phyloP scores from a whole-genome alignment of 2,329 filamentous ascomycete genomes.

The Fusarium agapanthi region DNA sequence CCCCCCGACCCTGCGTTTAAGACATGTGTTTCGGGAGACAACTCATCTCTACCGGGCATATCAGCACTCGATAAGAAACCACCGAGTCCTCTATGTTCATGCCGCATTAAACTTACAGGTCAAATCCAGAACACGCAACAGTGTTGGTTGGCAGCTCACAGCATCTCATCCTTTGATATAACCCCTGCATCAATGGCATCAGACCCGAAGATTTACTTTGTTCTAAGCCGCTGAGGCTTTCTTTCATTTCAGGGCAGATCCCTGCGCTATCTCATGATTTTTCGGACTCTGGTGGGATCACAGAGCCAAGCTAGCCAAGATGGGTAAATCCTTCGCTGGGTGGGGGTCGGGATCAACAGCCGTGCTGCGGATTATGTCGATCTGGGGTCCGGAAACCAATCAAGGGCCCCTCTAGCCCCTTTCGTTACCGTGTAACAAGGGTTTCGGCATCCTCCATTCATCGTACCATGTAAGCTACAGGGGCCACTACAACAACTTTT shows the following conservation, averaged over 20 bases:
- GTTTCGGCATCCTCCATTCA: background rate
- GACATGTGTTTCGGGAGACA: background rate
- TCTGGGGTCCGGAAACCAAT: background rate
- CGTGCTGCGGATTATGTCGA: no score
- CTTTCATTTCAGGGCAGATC: background rate
- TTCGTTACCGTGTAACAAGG: background rate
- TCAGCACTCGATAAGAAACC: background rate
- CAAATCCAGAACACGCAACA: background rate
- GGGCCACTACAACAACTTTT: background rate
- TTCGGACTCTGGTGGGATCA: background rate
- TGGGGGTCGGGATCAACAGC: conserved; percentile 1
- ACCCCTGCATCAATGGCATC: background rate
- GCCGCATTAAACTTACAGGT: background rate
- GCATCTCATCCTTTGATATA: background rate
- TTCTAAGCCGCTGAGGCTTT: background rate
- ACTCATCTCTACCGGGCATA: background rate
- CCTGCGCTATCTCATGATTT: background rate
- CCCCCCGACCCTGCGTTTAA: background rate
- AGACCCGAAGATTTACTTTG: background rate
- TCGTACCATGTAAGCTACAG: background rate
- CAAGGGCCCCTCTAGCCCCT: background rate
- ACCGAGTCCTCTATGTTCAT: background rate
- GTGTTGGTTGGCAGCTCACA: background rate
- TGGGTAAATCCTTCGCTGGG: background rate
- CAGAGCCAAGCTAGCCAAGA: background rate